Base-by-base conservation (phyloP, 139 green algal species). In the Asterochloris erici region DNA sequence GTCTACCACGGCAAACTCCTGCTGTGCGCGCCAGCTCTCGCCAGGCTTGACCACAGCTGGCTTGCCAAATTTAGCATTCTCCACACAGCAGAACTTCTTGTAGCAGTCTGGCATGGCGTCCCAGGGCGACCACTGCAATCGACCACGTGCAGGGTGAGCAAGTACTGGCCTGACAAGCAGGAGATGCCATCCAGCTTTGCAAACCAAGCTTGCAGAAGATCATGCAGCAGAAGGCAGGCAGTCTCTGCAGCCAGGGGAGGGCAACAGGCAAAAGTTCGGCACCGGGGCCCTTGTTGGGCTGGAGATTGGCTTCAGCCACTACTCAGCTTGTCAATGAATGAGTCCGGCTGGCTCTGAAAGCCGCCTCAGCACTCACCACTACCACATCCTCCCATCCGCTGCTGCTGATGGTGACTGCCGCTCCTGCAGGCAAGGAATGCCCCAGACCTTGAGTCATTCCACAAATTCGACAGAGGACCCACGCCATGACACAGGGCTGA, bases 11-110 rank as follows among this genome's bases (percentile, higher is more conserved):
- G 73, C 73, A 75, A 84, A 75, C 14, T 84, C 81, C 68, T 88
- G 87, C 13, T 82, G 85, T 19, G 88, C 92, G 9, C 80, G 54
- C 93, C 93, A 96, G 60, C 71, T 85, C n/a, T 89, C 81, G 12
- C 91, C 93, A 27, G 92, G 89, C 61, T 88, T 29, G 9, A 97
- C 77, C 0, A 54, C 84, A 23, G 87, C 88, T 0, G 92, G 81
- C 54, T 84, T 82, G 71, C 77, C 83, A 68, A 92, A 94, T 79
- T 92, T 89, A 47, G 90, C 92, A 77, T 96, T 97, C 85, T 97
- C 94, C 64, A 97, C 93, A 85, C 94, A 98, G 60, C 91, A 90
- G 87, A 98, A 98, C 63, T 89, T 83, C 84, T 96, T 84, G 85
- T 97, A 97, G 90, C 91, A 96, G 17, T 84, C 87, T 80, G 85